Evolutionary conservation across 805 yeast genomes (phyloP), one percentile per base, ranked within the genome.

Genomic region (Starmerella vaccinii): DNA sequence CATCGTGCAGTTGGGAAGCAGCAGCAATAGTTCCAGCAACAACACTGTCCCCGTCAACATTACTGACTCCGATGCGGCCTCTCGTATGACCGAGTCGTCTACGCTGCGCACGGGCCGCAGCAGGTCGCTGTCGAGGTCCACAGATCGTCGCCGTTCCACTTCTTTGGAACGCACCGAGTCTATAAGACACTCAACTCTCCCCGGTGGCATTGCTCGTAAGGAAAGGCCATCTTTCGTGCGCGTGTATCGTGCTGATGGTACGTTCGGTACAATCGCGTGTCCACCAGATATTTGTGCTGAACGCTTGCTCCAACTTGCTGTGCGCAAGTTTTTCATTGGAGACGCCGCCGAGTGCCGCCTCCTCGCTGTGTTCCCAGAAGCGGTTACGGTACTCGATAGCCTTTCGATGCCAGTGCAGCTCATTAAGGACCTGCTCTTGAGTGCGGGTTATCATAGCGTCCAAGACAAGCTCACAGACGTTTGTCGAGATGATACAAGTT

Each of bases 191-290:
- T 46, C 50, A 1, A 55, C 52, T 5, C 44, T 57, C 16, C 61
- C 61, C n/a, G 24, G 37, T 2, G 19, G 37, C 15, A 37, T 35
- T n/a, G 2, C 39, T 2, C 39, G 10, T 19, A 38, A 27, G 18
- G 59, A 47, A 30, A 38, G 32, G 30, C 33, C 45, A 29, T 45
- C 49, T 23, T 47, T 60, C 54, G 70, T 90, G 21, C 78, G 95
- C 53, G 81, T 90, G 1, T 88, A 84, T 68, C 79, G 83, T 52
- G 84, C 80, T 47, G 95, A 85, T 51, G 89, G 87, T 59, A 83
- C 88, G 10, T 85, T 87, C 57, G 83, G 92, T 15, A 85, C 95
- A 1, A 69, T 90, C 19, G 78, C 88, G 15, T 82, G 95, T 61
- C 78, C 90, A 0, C 73, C 84, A 30, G 84, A 82, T 51, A 83